Evolutionary conservation across 306 rosid species (phyloP), one percentile per base, ranked within the genome.

Genomic region (Parietaria judaica): DNA sequence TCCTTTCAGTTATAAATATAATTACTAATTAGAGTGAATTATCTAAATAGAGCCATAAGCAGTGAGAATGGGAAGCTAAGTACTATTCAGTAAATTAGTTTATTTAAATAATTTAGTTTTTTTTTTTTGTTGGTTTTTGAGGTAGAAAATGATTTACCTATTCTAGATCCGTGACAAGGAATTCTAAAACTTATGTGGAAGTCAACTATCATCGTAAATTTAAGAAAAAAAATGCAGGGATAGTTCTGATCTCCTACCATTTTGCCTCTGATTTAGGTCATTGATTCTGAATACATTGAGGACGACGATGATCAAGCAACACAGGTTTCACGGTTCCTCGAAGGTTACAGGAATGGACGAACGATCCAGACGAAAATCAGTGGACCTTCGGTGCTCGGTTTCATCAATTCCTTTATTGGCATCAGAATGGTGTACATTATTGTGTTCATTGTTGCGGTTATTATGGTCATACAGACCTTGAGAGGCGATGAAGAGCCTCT

Each of bases 291-390:
- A 76, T 82, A 78, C 71, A 75, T 88, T 14, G 64, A 43, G 36
- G 97, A 72, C 23, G 97, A 72, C 23, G 86, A 83, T 66, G 90
- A 94, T 71, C 88, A 84, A 41, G 97, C 86, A 61, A 79, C 87
- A 11, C 83, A 76, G 64, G 80, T 94, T 58, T 76, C 94, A 1
- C 78, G 67, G 65, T 86, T 94, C 62, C 59, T 94, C 3, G 84
- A 79, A 81, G 95, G 97, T 72, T 94, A 86, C 14, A 78, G 80
- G 60, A 94, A 86, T 67, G 99, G 99, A 66, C 84, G 80, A 78
- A 84, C 84, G 12, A 36, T 75, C 64, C 54, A 84, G 81, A 72
- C 82, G 44, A 34, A 48, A 68, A 57, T 79, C 7, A 70, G 80
- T 2, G 85, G 89, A 34, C 77, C 85, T 12, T 81, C 95, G 0